These are phyloP conservation scores for Mycena leptocephala DNA, from an alignment of 768 basidiomycete genomes.

Conservation along the genomic window DNA sequence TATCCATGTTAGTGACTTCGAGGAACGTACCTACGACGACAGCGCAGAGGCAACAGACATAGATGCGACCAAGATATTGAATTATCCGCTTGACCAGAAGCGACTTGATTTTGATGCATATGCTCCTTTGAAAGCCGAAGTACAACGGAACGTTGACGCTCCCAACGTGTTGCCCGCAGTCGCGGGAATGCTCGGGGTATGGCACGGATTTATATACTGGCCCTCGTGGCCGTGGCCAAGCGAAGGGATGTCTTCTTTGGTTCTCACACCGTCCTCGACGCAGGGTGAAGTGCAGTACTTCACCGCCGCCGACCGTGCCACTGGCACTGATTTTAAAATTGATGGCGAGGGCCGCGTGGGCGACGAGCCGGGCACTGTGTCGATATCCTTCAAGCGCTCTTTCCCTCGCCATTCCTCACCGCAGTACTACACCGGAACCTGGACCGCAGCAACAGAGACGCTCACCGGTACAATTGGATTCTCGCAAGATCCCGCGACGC, in stretches of 20 bases:
- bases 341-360: conserved; percentile 12
- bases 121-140: neutral
- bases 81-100: conserved; percentile 27
- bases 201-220: conserved; percentile 30
- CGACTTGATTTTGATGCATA: conserved; percentile 29
- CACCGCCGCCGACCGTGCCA: conserved; percentile 26
- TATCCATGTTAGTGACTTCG: conserved; percentile 1
- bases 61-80: conserved; percentile 25
- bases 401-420: conserved; percentile 10
- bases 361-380: conserved; percentile 1
- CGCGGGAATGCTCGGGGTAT: conserved; percentile 6
- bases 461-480: conserved; percentile 7
- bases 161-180: neutral
- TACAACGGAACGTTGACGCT: neutral
- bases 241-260: conserved; percentile 29
- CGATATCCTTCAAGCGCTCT: conserved; percentile 17
- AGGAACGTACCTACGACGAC: conserved; percentile 28
- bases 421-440: conserved; percentile 22
- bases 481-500: too few relatives aligned
- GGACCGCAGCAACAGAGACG: conserved; percentile 18
- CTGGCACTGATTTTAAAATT: conserved; percentile 16
- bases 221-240: neutral
- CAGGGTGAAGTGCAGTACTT: conserved; percentile 20
- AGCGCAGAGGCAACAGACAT: conserved; percentile 19
- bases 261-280: neutral